A percentile compares a stretch with the other conserved stretches of the same genome.
These are phyloP conservation scores for Penicillium oxalicum DNA, from an alignment of 2,329 filamentous ascomycete genomes.

Conservation along the genomic window DNA sequence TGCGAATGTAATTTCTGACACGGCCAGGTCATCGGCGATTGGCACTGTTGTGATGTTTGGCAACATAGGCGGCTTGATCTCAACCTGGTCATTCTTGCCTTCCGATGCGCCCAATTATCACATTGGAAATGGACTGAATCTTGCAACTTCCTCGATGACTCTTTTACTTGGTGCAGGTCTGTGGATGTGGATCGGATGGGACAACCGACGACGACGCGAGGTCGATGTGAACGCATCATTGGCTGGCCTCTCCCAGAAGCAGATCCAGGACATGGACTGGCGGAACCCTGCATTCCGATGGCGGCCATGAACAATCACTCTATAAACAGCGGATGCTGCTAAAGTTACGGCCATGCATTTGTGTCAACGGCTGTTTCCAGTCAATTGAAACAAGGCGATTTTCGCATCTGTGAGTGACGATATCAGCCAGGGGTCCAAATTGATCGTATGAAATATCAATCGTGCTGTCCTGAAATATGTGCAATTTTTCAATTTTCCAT, in stretches of 20 bases:
- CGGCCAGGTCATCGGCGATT: conserved; percentile 61
- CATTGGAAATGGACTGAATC: conserved; percentile 66
- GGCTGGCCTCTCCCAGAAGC: conserved; percentile 46
- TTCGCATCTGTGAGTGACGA: no score
- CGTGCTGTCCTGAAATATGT: no score
- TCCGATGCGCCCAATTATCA: conserved; percentile 60
- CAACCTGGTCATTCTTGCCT: conserved; percentile 60
- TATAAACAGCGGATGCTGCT: no score
- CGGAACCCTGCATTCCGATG: conserved; percentile 61
- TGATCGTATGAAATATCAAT: no score
- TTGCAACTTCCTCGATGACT: conserved; percentile 55
- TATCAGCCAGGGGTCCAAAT: no score
- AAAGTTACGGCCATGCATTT: no score
- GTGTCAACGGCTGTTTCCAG: no score
- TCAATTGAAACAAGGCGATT: no score
- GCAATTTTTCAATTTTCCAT: no score
- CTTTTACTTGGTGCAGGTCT: conserved; percentile 48
- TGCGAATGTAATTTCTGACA: conserved; percentile 66
- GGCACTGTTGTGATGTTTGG: conserved; percentile 65
- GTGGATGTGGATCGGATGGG: conserved; percentile 56
- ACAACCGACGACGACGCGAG: conserved; percentile 55
- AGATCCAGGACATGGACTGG: conserved; percentile 60
- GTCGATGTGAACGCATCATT: conserved; percentile 53
- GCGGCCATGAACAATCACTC: conserved; percentile 34
- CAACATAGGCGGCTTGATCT: conserved; percentile 63